phyloP scores from a whole-genome alignment of 2,329 filamentous ascomycete species.

The Calonectria crousiana region DNA sequence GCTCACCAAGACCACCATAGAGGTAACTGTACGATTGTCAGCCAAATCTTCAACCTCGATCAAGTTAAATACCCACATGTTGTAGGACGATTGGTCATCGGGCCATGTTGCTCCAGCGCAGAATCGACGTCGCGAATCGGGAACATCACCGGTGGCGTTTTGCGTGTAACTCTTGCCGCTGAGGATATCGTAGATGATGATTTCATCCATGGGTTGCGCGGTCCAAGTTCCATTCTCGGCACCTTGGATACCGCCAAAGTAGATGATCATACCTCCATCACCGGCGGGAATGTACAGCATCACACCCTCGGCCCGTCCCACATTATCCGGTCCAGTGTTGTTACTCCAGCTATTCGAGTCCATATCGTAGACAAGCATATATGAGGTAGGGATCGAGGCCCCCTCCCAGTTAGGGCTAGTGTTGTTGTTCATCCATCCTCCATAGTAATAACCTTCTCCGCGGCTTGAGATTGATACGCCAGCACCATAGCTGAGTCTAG shows the following conservation, averaged over 20 bases:
- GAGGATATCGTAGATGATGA: constrained; percentile 71
- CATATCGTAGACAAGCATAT: constrained; percentile 69
- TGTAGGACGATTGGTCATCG: constrained; percentile 71
- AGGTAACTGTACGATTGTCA: constrained; percentile 61
- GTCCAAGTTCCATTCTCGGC: constrained; percentile 60
- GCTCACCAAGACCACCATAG: constrained; percentile 68
- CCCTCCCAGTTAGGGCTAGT: constrained; percentile 63
- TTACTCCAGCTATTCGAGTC: constrained; percentile 64
- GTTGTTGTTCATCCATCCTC: constrained; percentile 70
- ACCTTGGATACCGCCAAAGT: constrained; percentile 72
- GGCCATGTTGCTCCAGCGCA: constrained; percentile 72
- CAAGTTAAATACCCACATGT: constrained; percentile 63
- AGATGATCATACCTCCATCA: constrained; percentile 69
- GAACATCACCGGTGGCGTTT: constrained; percentile 64
- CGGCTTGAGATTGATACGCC: constrained; percentile 65
- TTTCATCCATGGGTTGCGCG: constrained; percentile 60
- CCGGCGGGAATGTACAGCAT: constrained; percentile 72
- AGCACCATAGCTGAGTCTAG: constrained; percentile 67
- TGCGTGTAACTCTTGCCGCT: constrained; percentile 71
- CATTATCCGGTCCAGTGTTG: constrained; percentile 63
- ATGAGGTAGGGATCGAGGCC: constrained; percentile 59
- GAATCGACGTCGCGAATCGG: constrained; percentile 67
- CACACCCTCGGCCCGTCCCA: constrained; percentile 68
- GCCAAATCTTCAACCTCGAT: background rate
- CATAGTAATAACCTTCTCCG: constrained; percentile 71